Conservation (phyloP, 208 protist species). For the Eutreptiella sp. region DNA sequence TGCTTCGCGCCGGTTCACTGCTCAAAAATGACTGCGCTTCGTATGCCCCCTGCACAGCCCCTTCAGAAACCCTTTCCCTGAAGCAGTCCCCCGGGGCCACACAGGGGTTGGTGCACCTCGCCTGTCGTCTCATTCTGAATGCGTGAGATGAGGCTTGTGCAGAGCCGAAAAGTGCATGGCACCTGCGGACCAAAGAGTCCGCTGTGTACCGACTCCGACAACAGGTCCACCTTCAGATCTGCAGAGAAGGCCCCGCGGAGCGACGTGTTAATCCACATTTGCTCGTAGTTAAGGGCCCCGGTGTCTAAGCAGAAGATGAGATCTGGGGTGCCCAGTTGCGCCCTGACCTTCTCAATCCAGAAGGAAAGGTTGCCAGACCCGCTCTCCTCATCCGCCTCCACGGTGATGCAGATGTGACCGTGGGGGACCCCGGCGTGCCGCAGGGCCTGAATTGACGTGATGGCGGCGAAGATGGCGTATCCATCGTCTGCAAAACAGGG, state of each 20-base stretch:
- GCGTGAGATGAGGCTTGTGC: slow-evolving; percentile 65
- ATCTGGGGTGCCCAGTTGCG: slow-evolving; percentile 61
- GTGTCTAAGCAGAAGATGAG: slow-evolving; percentile 89
- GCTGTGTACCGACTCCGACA: slow-evolving; percentile 80
- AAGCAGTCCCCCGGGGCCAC: no score
- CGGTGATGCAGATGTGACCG: slow-evolving; percentile 63
- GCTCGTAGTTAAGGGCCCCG: slow-evolving; percentile 83
- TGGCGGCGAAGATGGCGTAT: slow-evolving; percentile 67
- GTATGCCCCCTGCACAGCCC: no score
- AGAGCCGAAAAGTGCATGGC: slow-evolving; percentile 84
- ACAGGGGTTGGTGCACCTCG: no score
- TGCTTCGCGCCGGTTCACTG: no score
- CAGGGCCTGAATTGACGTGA: slow-evolving; percentile 59
- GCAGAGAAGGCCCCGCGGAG: slow-evolving; percentile 77
- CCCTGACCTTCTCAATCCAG: slow-evolving; percentile 59
- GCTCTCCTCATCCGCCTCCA: slow-evolving; percentile 83
- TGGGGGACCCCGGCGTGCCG: slow-evolving; percentile 70
- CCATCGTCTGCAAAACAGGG: no score
- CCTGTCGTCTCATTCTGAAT: slow-evolving; percentile 83
- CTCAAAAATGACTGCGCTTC: no score
- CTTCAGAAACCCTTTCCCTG: no score
- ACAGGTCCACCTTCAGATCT: slow-evolving; percentile 62
- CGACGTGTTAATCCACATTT: slow-evolving; percentile 86
- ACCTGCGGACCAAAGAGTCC: slow-evolving; percentile 83
- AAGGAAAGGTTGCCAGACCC: slow-evolving; percentile 70